Evolutionary conservation across 164 flowering plant genomes (phyloP), one percentile per base, ranked within the genome.

Genomic region (Vitis amurensis): DNA sequence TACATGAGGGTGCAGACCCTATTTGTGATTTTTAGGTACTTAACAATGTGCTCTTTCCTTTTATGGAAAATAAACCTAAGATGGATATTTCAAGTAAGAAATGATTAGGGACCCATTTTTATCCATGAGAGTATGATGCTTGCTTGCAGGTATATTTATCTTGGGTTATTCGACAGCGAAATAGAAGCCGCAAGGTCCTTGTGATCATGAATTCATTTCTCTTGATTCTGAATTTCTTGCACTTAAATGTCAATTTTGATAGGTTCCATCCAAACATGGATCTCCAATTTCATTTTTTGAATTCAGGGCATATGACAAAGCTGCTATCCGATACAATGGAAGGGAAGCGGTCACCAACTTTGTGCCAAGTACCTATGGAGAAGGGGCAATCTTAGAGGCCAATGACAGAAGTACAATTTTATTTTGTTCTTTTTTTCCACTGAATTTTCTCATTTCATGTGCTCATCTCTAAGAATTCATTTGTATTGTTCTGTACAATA

Each of bases 131-230:
- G 13, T 71, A 67, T 60, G 75, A 79, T 83, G 80, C 77, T 81
- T 84, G 77, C 67, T 64, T 85, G 89, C 92, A 89, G 93, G 95
- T 89, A 90, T 85, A 78, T 92, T 48, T 92, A 92, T 85, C 95
- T 92, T 84, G 97, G 97, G 66, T 82, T 92, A 75, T 90, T 90
- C 79, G 90, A 90, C 85, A 89, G 76, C 74, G 95, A 90, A 88
- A 73, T 84, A 63, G 95, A 92, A 79, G 95, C 94, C 68, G 97
- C 97, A 88, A 92, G 97, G 97, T 92, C 83, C 79, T 80, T 48
- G 49, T 80, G 80, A 80, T 73, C 74, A 72, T 79, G 70, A 78
- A 78, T 79, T 77, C 53, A 68, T 49, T 53, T 70, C 68, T 59
- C 10, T 49, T 13, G 3, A 4, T 30, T 75, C 64, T 63, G 19